These are phyloP conservation scores for Dunaliella primolecta DNA, from an alignment of 139 green algal species.

Conservation along the genomic window DNA sequence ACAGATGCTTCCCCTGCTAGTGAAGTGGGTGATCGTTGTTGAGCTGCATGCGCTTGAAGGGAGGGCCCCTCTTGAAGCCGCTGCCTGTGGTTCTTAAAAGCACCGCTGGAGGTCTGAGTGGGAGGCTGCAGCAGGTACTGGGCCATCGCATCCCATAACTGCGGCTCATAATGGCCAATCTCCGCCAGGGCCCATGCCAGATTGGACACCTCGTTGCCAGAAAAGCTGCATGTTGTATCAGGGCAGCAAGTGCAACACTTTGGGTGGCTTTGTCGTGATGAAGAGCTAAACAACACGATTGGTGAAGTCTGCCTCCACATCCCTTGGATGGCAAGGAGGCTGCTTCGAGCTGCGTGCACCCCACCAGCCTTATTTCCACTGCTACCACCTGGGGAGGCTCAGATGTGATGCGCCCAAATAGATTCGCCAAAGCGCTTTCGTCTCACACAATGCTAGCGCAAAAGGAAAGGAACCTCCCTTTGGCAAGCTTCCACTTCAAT, in stretches of 20 bases:
- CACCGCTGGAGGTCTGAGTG: not conserved
- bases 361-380: no score
- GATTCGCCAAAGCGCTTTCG: no score
- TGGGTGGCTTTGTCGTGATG: not conserved
- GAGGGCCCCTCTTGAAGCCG: not conserved
- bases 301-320: no score
- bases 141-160: not conserved
- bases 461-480: no score
- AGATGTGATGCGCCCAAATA: no score
- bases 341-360: no score
- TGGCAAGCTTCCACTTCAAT: no score
- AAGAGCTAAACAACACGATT: no score
- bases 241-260: not conserved
- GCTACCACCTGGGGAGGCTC: no score
- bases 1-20: not conserved
- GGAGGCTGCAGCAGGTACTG: not conserved
- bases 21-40: no score
- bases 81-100: not conserved
- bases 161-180: not conserved
- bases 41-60: not conserved
- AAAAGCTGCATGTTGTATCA: not conserved
- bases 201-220: constrained; percentile 1
- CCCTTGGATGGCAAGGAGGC: no score
- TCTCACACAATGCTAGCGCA: no score
- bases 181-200: constrained; percentile 7